Evolutionary conservation across 768 basidiomycete species (phyloP).

Genomic region (Podaxis sp.): DNA sequence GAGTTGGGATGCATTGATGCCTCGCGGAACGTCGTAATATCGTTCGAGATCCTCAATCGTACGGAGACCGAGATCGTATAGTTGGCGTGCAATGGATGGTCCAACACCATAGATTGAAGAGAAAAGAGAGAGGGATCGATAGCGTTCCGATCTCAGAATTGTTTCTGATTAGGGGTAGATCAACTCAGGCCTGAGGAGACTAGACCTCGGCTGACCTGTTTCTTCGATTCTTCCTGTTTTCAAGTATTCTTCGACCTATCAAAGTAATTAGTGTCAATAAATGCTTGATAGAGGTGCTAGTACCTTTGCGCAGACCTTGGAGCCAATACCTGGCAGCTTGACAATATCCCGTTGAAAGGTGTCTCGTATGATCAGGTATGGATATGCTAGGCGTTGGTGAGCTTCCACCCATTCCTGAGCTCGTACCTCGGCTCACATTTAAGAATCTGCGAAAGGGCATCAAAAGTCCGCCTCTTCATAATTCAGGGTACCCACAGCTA

Average conservation of each 20-base stretch:
- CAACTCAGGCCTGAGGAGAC: neutral
- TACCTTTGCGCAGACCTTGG: slow-evolving; percentile 49
- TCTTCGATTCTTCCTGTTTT: slow-evolving; percentile 52
- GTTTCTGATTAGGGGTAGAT: slow-evolving; percentile 31
- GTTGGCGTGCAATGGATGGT: slow-evolving; percentile 56
- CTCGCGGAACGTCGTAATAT: slow-evolving; percentile 49
- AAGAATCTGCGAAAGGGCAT: slow-evolving; percentile 18
- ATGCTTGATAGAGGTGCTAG: neutral
- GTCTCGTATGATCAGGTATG: slow-evolving; percentile 32
- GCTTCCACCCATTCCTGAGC: neutral
- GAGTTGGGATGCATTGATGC: slow-evolving; percentile 13
- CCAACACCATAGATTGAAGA: slow-evolving; percentile 71
- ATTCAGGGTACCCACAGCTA: slow-evolving; percentile 44
- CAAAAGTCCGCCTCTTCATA: neutral
- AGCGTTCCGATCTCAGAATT: slow-evolving; percentile 46
- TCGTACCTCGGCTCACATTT: slow-evolving; percentile 21
- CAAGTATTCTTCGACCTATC: slow-evolving; percentile 61
- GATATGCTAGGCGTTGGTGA: slow-evolving; percentile 38
- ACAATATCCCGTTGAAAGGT: slow-evolving; percentile 33
- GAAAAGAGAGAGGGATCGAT: slow-evolving; percentile 52
- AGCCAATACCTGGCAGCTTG: slow-evolving; percentile 45
- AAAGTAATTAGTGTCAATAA: neutral
- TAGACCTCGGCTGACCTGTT: slow-evolving; percentile 21
- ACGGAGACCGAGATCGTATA: slow-evolving; percentile 64
- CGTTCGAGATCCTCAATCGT: slow-evolving; percentile 65